Evolutionary conservation across 345 rosid species (phyloP).

Genomic region (Firmiana major): DNA sequence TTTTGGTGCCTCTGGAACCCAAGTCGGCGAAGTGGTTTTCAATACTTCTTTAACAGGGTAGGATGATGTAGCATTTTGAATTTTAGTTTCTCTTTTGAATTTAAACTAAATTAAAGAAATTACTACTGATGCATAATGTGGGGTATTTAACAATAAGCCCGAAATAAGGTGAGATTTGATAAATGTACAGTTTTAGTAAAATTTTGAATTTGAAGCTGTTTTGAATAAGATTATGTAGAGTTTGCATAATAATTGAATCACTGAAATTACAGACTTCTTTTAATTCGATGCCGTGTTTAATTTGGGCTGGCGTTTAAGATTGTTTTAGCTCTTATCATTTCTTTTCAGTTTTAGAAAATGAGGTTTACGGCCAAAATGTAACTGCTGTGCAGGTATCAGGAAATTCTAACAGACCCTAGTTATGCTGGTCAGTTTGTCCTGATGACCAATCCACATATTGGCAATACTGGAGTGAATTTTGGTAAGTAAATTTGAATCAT

Average conservation of each 20-base stretch:
- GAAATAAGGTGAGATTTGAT: background rate
- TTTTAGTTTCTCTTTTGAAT: background rate
- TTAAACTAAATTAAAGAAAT: background rate
- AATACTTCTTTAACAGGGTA: conserved; percentile 95
- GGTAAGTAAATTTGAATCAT: conserved; percentile 41
- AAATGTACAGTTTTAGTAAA: background rate
- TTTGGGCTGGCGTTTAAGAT: no score
- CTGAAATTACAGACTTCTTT: background rate
- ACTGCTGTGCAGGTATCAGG: conserved; percentile 75
- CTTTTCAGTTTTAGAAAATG: background rate
- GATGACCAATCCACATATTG: conserved; percentile 97
- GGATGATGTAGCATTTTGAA: background rate
- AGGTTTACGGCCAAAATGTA: background rate
- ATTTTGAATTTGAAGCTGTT: background rate
- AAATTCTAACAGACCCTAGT: conserved; percentile 96
- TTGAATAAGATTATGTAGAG: background rate
- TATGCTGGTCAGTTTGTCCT: conserved; percentile 95
- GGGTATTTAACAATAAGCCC: background rate
- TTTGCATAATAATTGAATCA: background rate
- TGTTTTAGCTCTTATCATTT: no score
- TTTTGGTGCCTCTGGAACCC: conserved; percentile 90
- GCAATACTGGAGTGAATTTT: conserved; percentile 92
- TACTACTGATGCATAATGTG: background rate
- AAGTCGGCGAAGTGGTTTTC: conserved; percentile 91
- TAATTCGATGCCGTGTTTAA: no score